Conservation (phyloP, 1,139 yeast genomes). For the Taphrina flavorubra region DNA sequence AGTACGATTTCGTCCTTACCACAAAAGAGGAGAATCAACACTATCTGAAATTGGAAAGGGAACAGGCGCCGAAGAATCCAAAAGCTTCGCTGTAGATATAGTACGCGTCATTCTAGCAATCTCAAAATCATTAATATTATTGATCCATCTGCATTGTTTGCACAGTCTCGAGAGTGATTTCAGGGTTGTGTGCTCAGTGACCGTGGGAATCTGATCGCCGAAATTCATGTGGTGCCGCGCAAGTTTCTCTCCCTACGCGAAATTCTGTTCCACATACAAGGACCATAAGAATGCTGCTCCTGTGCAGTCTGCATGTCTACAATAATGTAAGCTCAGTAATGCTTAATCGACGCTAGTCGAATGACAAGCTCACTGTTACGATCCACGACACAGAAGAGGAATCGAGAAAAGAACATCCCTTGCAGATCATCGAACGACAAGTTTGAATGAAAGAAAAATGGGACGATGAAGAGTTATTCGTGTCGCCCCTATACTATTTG, state of each 20-base stretch:
- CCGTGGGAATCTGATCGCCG: slow-evolving; percentile 9
- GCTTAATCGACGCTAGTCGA: no score
- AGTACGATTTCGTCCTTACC: slow-evolving; percentile 23
- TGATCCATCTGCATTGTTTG: no score
- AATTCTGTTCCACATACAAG: neutral
- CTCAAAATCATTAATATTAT: neutral
- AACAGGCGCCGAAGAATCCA: slow-evolving; percentile 11
- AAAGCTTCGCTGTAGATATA: neutral
- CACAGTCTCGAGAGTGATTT: no score
- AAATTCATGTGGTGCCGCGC: slow-evolving; percentile 5
- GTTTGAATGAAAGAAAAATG: neutral
- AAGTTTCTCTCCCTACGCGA: neutral
- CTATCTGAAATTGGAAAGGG: slow-evolving; percentile 4
- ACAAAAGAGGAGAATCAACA: slow-evolving; percentile 13
- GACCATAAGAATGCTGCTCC: no score
- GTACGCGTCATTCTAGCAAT: no score
- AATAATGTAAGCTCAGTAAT: no score
- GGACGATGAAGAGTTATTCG: slow-evolving; percentile 29
- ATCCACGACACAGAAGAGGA: neutral
- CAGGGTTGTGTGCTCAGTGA: neutral
- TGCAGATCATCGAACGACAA: neutral
- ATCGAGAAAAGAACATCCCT: slow-evolving; percentile 7
- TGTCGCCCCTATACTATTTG: slow-evolving; percentile 39
- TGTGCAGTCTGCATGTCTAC: no score
- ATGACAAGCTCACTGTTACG: no score